Evolutionary conservation across 441 rosid genomes (phyloP).

Genomic region (Erodium texanum): DNA sequence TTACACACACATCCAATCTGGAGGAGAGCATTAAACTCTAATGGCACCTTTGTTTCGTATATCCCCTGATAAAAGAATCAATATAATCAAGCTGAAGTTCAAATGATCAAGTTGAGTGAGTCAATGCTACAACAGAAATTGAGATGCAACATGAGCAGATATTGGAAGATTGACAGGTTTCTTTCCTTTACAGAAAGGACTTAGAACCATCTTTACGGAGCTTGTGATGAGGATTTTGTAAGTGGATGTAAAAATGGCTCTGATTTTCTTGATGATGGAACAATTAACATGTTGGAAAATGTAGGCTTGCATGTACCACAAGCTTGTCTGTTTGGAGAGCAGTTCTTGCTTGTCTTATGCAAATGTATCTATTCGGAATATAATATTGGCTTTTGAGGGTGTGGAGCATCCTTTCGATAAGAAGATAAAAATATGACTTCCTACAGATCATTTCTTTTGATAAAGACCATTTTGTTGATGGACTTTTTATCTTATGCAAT

Average conservation of each 20-base stretch:
- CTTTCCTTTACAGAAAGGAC: not conserved
- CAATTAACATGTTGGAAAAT: not conserved
- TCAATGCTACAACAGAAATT: slow-evolving; percentile 12
- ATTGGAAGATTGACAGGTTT: not conserved
- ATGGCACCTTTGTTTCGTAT: slow-evolving; percentile 76
- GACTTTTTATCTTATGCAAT: not conserved
- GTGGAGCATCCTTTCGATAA: too few species aligned
- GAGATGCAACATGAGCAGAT: slow-evolving; percentile 6
- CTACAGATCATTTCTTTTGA: too few species aligned
- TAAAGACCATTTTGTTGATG: too few species aligned
- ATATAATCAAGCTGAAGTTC: slow-evolving; percentile 19
- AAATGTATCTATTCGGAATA: not conserved
- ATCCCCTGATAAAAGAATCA: slow-evolving; percentile 60
- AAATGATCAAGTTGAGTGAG: slow-evolving; percentile 8
- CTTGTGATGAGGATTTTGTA: not conserved
- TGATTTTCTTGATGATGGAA: not conserved
- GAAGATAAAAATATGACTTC: too few species aligned
- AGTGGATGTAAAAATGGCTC: not conserved
- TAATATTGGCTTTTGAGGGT: not conserved
- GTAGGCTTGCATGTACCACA: not conserved
- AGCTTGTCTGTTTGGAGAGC: slow-evolving; percentile 1
- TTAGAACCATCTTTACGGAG: not conserved
- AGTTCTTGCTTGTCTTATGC: not conserved
- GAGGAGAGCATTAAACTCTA: slow-evolving; percentile 70
- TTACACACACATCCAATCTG: slow-evolving; percentile 96